Conservation (phyloP, 2,329 filamentous ascomycete species). For the Aspergillus niger region DNA sequence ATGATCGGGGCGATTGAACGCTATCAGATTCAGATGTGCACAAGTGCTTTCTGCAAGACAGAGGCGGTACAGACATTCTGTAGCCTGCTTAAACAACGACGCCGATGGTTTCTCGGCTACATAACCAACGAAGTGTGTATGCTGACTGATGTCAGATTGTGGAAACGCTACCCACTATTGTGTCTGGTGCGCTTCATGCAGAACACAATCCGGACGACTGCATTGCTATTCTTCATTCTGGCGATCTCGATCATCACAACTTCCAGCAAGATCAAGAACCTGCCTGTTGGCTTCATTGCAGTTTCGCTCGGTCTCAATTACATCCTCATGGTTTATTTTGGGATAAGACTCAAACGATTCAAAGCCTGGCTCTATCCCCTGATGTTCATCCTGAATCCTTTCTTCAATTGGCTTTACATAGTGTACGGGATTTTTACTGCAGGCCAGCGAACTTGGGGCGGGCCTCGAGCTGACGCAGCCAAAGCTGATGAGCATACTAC, state of each 20-base stretch:
- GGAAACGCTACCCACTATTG: conserved; percentile 86
- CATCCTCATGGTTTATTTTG: conserved; percentile 95
- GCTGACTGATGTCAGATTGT: conserved; percentile 90
- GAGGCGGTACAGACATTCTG: conserved; percentile 88
- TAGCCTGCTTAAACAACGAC: conserved; percentile 88
- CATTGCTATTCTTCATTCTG: conserved; percentile 92
- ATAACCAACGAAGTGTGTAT: conserved; percentile 98
- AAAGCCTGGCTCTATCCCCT: conserved; percentile 94
- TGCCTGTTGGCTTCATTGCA: conserved; percentile 91
- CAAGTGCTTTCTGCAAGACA: conserved; percentile 96
- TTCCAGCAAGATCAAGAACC: conserved; percentile 71
- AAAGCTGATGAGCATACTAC: conserved; percentile 74
- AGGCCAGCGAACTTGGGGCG: conserved; percentile 92
- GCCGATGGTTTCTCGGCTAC: conserved; percentile 95
- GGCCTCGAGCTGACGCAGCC: conserved; percentile 85
- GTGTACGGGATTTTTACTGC: conserved; percentile 95
- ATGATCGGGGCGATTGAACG: conserved; percentile 95
- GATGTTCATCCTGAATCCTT: conserved; percentile 94
- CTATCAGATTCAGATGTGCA: conserved; percentile 97
- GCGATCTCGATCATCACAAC: conserved; percentile 83
- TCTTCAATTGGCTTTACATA: conserved; percentile 99
- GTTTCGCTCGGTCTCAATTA: conserved; percentile 93
- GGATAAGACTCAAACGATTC: conserved; percentile 78
- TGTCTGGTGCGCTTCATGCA: conserved; percentile 89
- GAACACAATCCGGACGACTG: conserved; percentile 93